Evolutionary conservation across 2,329 filamentous ascomycete species (phyloP).

Genomic region (Sporothrix mexicana): DNA sequence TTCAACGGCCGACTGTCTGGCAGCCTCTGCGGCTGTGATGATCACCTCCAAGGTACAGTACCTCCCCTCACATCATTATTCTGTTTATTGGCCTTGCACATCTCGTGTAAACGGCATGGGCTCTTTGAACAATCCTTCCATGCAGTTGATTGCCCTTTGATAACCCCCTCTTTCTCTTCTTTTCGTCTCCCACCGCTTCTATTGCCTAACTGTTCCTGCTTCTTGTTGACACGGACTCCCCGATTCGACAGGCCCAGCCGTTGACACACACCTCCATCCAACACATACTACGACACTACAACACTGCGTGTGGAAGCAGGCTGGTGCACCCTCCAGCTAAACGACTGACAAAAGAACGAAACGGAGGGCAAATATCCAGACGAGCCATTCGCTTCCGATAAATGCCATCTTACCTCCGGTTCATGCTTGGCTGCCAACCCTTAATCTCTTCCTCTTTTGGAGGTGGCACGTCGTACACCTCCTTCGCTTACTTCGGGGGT

Average conservation of each 20-base stretch:
- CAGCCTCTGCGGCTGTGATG: slow-evolving; percentile 6
- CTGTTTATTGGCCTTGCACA: slow-evolving; percentile 2
- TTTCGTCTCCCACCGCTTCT: neutral
- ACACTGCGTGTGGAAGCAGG: slow-evolving; percentile 27
- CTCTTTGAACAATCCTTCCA: slow-evolving; percentile 21
- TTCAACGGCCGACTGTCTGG: slow-evolving; percentile 4
- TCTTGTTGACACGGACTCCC: slow-evolving; percentile 21
- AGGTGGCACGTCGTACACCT: neutral
- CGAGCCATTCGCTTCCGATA: slow-evolving; percentile 14
- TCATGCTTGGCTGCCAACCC: slow-evolving; percentile 19
- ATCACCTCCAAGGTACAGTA: neutral
- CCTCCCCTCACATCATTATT: neutral
- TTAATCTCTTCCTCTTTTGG: slow-evolving; percentile 25
- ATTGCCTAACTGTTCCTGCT: slow-evolving; percentile 9
- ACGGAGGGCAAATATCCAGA: neutral
- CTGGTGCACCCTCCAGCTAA: neutral
- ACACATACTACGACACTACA: slow-evolving; percentile 26
- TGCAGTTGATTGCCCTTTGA: neutral
- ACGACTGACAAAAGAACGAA: neutral
- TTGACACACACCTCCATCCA: slow-evolving; percentile 23
- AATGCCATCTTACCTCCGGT: neutral
- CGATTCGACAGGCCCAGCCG: slow-evolving; percentile 14
- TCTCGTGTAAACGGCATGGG: neutral
- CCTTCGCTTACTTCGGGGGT: neutral
- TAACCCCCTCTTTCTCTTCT: neutral